Evolutionary conservation across 2,329 filamentous ascomycete species (phyloP).

Genomic region (Colletotrichum orbiculare): DNA sequence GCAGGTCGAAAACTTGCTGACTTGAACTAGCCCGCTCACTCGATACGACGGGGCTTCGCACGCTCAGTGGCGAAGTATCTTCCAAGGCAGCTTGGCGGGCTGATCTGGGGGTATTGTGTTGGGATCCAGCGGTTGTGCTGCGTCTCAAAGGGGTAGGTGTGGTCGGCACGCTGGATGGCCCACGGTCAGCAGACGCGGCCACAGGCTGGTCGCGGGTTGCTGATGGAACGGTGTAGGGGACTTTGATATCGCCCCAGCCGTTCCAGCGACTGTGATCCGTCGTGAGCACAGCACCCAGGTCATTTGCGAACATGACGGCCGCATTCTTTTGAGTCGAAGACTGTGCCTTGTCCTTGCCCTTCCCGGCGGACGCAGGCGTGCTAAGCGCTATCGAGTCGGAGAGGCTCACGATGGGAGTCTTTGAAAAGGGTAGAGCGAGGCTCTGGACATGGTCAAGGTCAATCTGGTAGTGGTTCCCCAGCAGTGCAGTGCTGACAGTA

Average conservation of each 20-base stretch:
- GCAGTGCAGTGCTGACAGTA: conserved; percentile 76
- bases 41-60: conserved; percentile 53
- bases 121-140: conserved; percentile 65
- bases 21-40: conserved; percentile 51
- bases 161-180: conserved; percentile 62
- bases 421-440: conserved; percentile 84
- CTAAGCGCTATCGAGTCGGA: conserved; percentile 62
- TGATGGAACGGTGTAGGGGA: conserved; percentile 69
- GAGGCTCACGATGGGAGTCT: conserved; percentile 68
- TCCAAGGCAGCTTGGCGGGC: conserved; percentile 47
- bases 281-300: conserved; percentile 80
- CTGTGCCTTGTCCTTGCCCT: conserved; percentile 79
- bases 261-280: conserved; percentile 71
- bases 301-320: conserved; percentile 79
- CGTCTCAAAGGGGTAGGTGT: conserved; percentile 83
- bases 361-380: conserved; percentile 67
- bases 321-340: conserved; percentile 56
- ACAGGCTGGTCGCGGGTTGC: conserved; percentile 35
- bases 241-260: conserved; percentile 82
- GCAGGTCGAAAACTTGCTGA: conserved; percentile 73
- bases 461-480: conserved; percentile 87
- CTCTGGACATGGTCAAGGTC: conserved; percentile 85
- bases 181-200: conserved; percentile 20
- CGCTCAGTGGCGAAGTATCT: conserved; percentile 61
- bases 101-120: conserved; percentile 56